Evolutionary conservation across 352 stramenopile species (phyloP), one percentile per base, ranked within the genome.

Genomic region (Peronospora belbahrii): DNA sequence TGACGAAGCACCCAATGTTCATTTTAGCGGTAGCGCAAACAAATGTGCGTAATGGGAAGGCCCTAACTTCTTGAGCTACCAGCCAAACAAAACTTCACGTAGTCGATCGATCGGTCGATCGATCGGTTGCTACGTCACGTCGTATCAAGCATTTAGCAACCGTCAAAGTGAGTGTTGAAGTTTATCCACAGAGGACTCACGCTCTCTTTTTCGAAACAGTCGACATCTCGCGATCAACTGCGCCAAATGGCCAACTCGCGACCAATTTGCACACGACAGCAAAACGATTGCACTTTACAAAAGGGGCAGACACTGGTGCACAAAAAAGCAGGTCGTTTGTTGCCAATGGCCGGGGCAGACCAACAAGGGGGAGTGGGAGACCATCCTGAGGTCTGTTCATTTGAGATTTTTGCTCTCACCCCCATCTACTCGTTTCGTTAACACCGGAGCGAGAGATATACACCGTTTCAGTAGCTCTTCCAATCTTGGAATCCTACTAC

Each of bases 381-480:
- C 56, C 56, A 62, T 58, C 30, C 31, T 13, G 32, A 51, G 20
- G 20, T 6, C 32, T 43, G 39, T 39, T 67, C 54, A 67, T 62
- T 68, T 40, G 59, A 62, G 55, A 62, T 68, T 66, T 67, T 63
- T 20, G 49, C 52, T 67, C 58, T 54, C 36, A 52, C 48, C 59
- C 34, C 62, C 61, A 71, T 71, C 62, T 71, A 42, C 58, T 68
- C 50, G 55, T 65, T 38, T 49, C 46, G 53, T 44, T 66, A 54
- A 54, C 42, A 58, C 55, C 51, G 48, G 48, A 59, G 48, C 55
- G 58, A 68, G 47, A 71, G 62, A 71, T 64, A 71, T 42, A 59
- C 54, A 52, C 52, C 43, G 42, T 54, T 55, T 35, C 43, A 64
- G 59, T 68, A 71, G 62, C 62, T 71, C 58, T 71, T 68, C 54